Evolutionary conservation across 148 eudicot genomes (phyloP), one percentile per base, ranked within the genome.

Genomic region (Hydrangea macrophylla): DNA sequence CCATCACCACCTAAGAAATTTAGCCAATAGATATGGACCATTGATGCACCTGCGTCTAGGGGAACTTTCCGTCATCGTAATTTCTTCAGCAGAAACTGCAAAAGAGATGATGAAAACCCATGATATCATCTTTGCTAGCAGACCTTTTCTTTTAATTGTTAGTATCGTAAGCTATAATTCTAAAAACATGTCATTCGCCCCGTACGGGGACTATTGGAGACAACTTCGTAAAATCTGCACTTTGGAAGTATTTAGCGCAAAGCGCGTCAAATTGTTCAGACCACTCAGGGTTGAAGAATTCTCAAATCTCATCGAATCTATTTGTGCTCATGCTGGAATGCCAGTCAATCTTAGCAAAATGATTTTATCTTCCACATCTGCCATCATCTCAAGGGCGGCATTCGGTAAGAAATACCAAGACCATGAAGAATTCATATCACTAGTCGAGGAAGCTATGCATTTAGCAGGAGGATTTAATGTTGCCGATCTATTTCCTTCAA

Each of bases 361-460:
- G n/a, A n/a, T n/a, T n/a, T n/a, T n/a, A n/a, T n/a, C n/a, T n/a
- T n/a, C n/a, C n/a, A n/a, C n/a, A n/a, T n/a, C n/a, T n/a, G n/a
- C n/a, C n/a, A n/a, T n/a, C n/a, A n/a, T n/a, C n/a, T n/a, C n/a
- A n/a, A n/a, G n/a, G n/a, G n/a, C n/a, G n/a, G n/a, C 48, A 55
- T 68, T 55, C 30, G 67, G 54, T 2, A 24, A 68, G 9, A 50
- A 64, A 10, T 18, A 54, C 33, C 35, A 60, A 12, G n/a, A n/a
- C n/a, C n/a, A n/a, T n/a, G 68, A 69, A 0, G 82, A 75, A 6
- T 82, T 78, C 45, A 42, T n/a, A n/a, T n/a, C n/a, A n/a, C n/a
- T n/a, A n/a, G n/a, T n/a, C n/a, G n/a, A n/a, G n/a, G n/a, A n/a
- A n/a, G n/a, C n/a, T n/a, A n/a, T n/a, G n/a, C n/a, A n/a, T n/a